Evolutionary conservation across 2,329 filamentous ascomycete genomes (phyloP).

Genomic region (Arthrobotrys sinensis): DNA sequence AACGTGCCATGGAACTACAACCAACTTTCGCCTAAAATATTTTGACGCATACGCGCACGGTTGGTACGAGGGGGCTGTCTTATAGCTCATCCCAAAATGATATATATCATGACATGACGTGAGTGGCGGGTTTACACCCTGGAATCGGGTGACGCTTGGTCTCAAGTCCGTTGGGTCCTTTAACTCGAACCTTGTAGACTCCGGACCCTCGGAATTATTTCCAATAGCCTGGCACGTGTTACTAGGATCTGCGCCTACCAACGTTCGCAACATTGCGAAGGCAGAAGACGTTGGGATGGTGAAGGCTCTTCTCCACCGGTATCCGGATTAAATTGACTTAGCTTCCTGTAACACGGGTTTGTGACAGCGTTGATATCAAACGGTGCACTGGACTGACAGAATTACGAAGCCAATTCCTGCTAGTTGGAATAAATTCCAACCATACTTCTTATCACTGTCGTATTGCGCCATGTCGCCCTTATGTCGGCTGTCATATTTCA

Average conservation of each 20-base stretch:
- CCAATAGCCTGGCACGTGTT: slow-evolving; percentile 10
- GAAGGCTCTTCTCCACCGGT: no score
- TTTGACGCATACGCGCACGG: slow-evolving; percentile 32
- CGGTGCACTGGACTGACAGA: not conserved
- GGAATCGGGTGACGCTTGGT: slow-evolving; percentile 1
- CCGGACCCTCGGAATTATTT: slow-evolving; percentile 14
- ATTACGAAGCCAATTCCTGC: not conserved
- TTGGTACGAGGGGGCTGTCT: not conserved
- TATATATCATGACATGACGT: slow-evolving; percentile 5
- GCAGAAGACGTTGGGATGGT: not conserved
- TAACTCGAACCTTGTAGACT: not conserved
- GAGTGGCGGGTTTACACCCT: not conserved
- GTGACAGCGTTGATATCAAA: not conserved
- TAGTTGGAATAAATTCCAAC: slow-evolving; percentile 6
- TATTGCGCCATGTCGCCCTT: not conserved
- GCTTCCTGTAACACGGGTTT: not conserved
- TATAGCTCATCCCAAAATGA: not conserved
- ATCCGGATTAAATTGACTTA: not conserved
- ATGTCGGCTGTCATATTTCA: not conserved
- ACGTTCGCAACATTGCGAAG: not conserved
- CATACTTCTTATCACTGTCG: not conserved
- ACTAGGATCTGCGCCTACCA: slow-evolving; percentile 14
- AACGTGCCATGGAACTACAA: slow-evolving; percentile 20
- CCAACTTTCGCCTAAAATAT: slow-evolving; percentile 22
- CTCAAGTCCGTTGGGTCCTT: slow-evolving; percentile 8